Percentiles rank a stretch among this genome's conserved stretches.
Conservation (phyloP, 768 basidiomycete species). For the Lactifluus pinguis region DNA sequence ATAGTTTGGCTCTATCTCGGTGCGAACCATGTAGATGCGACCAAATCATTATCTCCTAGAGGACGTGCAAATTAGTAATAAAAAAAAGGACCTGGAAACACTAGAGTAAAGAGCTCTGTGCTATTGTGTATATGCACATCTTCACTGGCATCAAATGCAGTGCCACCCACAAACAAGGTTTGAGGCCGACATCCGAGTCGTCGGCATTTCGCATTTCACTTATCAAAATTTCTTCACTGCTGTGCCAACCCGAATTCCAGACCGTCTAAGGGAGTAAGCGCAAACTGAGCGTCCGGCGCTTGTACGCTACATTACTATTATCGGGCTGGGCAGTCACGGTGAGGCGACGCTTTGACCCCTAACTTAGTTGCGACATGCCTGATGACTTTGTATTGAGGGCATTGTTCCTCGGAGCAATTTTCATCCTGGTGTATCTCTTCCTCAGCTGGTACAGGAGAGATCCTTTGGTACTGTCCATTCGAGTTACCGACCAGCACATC, state of each 20-base stretch:
- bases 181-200: too few relatives aligned
- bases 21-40: slow-evolving; percentile 96
- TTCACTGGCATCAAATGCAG: too few relatives aligned
- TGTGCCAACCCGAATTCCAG: too few relatives aligned
- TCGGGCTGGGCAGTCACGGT: too few relatives aligned
- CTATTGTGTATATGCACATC: too few relatives aligned
- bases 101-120: slow-evolving; percentile 47
- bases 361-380: neutral
- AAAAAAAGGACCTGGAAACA: slow-evolving; percentile 33
- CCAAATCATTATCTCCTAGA: slow-evolving; percentile 98
- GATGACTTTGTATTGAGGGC: neutral
- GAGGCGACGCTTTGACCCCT: neutral
- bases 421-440: neutral
- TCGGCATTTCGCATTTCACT: too few relatives aligned
- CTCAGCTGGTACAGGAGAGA: neutral
- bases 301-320: too few relatives aligned
- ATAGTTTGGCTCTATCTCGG: slow-evolving; percentile 78
- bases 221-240: too few relatives aligned
- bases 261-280: too few relatives aligned
- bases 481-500: too few relatives aligned
- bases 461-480: neutral
- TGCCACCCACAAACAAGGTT: too few relatives aligned
- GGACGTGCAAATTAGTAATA: slow-evolving; percentile 38
- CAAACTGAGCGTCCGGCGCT: too few relatives aligned
- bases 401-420: neutral